These are phyloP conservation scores for Hagleromyces aurorensis DNA, from an alignment of 805 yeast species.

Conservation along the genomic window DNA sequence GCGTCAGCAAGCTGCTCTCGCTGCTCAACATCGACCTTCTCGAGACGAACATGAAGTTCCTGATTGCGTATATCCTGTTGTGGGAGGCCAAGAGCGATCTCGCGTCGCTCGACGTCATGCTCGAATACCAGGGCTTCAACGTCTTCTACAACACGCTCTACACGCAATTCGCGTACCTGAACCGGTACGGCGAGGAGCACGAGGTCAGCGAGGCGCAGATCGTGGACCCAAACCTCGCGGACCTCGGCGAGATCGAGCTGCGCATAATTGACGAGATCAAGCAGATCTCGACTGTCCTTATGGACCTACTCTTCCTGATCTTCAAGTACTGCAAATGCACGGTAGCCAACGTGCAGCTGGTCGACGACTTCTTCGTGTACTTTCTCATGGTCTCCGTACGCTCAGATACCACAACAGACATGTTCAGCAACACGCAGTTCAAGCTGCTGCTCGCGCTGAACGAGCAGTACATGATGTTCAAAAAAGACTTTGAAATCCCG, in stretches of 20 bases:
- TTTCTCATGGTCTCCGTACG: constrained; percentile 41
- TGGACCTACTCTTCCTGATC: constrained; percentile 49
- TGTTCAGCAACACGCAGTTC: constrained; percentile 59
- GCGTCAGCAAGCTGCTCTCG: constrained; percentile 43
- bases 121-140: constrained; percentile 46
- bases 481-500: constrained; percentile 26
- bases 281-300: constrained; percentile 36
- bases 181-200: constrained; percentile 23
- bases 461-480: constrained; percentile 77
- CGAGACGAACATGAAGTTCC: constrained; percentile 33
- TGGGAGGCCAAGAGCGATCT: constrained; percentile 39
- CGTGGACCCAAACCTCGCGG: constrained; percentile 4
- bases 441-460: constrained; percentile 66
- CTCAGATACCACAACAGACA: constrained; percentile 42
- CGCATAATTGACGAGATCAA: constrained; percentile 31
- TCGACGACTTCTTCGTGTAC: constrained; percentile 40
- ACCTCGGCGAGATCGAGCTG: constrained; percentile 23
- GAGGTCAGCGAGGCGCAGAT: constrained; percentile 9
- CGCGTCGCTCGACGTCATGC: constrained; percentile 37
- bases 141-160: constrained; percentile 38
- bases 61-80: constrained; percentile 38
- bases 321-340: constrained; percentile 43
- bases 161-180: constrained; percentile 29
- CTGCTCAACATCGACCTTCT: constrained; percentile 33
- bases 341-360: constrained; percentile 33